phyloP scores from a whole-genome alignment of 2,329 filamentous ascomycete species.

The Aspergillus udagawae region DNA sequence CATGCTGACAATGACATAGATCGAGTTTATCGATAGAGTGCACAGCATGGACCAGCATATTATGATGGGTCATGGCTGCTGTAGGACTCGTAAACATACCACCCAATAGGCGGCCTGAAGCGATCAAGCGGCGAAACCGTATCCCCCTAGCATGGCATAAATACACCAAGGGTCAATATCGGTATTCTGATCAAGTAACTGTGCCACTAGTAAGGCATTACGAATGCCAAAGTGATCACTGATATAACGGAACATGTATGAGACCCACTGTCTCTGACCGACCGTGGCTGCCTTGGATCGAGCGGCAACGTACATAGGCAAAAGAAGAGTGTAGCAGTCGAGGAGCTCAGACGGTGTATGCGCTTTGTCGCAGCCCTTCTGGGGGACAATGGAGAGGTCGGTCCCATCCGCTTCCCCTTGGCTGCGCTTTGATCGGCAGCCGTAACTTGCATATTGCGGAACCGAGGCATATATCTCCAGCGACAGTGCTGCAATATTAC shows the following conservation, averaged over 20 bases:
- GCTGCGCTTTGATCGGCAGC: not conserved
- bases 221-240: not conserved
- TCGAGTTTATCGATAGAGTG: too few relatives aligned
- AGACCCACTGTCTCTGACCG: not conserved
- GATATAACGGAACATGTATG: not conserved
- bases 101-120: too few relatives aligned
- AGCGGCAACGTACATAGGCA: not conserved
- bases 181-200: not conserved
- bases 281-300: not conserved
- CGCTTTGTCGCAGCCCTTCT: not conserved
- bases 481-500: not conserved
- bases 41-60: too few relatives aligned
- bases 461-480: not conserved
- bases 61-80: too few relatives aligned
- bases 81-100: too few relatives aligned
- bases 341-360: not conserved
- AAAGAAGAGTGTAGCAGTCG: not conserved
- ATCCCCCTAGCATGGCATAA: not conserved
- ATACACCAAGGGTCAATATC: not conserved
- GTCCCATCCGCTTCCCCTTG: not conserved
- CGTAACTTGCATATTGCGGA: not conserved
- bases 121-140: not conserved
- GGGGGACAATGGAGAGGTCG: not conserved
- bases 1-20: not conserved
- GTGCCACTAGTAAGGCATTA: not conserved